Evolutionary conservation across 139 green algal genomes (phyloP).

Genomic region (Picochlorum sp.): DNA sequence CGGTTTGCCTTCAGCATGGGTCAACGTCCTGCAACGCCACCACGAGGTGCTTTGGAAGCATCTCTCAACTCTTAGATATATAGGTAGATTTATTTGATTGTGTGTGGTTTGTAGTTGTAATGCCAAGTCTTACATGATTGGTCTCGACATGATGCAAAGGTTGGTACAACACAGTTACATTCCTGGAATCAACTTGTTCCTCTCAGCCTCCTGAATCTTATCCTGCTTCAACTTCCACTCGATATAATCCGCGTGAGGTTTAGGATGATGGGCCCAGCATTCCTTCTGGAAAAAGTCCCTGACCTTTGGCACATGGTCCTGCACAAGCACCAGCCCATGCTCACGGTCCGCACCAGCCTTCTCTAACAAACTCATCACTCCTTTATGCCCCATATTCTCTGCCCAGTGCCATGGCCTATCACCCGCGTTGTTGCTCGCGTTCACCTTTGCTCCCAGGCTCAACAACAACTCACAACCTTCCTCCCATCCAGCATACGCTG

Average conservation of each 20-base stretch:
- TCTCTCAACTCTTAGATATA: not conserved
- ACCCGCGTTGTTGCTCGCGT: slow-evolving; percentile 90
- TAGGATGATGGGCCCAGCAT: slow-evolving; percentile 83
- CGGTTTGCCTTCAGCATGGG: slow-evolving; percentile 49
- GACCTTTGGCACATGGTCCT: slow-evolving; percentile 91
- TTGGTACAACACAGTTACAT: slow-evolving; percentile 10
- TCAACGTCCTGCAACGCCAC: slow-evolving; percentile 27
- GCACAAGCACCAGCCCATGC: slow-evolving; percentile 79
- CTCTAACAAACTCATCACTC: slow-evolving; percentile 65
- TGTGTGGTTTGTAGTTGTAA: slow-evolving; percentile 5
- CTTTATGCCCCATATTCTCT: slow-evolving; percentile 63
- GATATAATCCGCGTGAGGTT: slow-evolving; percentile 79
- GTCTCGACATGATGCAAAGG: not conserved
- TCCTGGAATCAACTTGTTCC: slow-evolving; percentile 35
- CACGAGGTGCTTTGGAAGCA: slow-evolving; percentile 4
- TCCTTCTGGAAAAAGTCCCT: slow-evolving; percentile 88
- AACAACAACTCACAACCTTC: slow-evolving; percentile 77
- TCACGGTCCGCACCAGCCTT: slow-evolving; percentile 62
- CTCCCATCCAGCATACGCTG: slow-evolving; percentile 76
- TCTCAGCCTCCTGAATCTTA: slow-evolving; percentile 43
- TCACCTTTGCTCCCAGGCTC: slow-evolving; percentile 73
- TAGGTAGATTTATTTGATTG: not conserved
- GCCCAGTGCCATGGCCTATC: slow-evolving; percentile 82
- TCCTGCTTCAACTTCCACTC: slow-evolving; percentile 52
- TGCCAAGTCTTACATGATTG: not conserved